Percentiles rank a stretch among this genome's conserved stretches.
phyloP scores from a whole-genome alignment of 148 eudicot species.

The Spergularia marina region DNA sequence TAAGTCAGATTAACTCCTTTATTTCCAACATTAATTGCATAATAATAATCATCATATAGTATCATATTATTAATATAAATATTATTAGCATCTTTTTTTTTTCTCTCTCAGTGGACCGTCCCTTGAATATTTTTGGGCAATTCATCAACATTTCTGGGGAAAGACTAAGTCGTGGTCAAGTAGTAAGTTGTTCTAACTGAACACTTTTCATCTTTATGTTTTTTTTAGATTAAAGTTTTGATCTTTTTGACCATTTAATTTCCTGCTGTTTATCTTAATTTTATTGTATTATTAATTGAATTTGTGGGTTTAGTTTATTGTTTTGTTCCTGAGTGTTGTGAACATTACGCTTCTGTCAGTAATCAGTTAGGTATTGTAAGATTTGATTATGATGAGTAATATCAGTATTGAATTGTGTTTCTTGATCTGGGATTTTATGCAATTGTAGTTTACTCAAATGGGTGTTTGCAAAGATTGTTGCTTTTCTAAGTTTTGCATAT shows the following conservation, averaged over 20 bases:
- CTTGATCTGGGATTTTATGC: conserved; percentile 13
- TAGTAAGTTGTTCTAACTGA: no score
- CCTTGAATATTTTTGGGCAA: no score
- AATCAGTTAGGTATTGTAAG: not conserved
- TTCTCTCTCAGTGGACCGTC: not conserved
- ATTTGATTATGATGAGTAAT: not conserved
- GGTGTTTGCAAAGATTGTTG: conserved; percentile 8
- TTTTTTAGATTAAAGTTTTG: not conserved
- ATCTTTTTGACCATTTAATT: not conserved
- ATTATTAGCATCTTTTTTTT: not conserved
- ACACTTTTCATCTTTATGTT: not conserved
- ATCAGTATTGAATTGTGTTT: not conserved
- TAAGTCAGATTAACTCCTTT: no score
- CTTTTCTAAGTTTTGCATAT: conserved; percentile 5
- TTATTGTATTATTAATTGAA: not conserved
- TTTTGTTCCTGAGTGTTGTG: not conserved
- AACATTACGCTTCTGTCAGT: not conserved
- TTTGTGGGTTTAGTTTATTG: not conserved
- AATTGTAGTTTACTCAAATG: not conserved
- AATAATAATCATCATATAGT: not conserved
- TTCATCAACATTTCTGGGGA: no score
- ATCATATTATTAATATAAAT: not conserved
- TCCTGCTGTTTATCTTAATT: not conserved
- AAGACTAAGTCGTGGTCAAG: no score
- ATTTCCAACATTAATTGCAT: not conserved